phyloP scores from a whole-genome alignment of 2,329 filamentous ascomycete genomes.

The Venturia pyrina region DNA sequence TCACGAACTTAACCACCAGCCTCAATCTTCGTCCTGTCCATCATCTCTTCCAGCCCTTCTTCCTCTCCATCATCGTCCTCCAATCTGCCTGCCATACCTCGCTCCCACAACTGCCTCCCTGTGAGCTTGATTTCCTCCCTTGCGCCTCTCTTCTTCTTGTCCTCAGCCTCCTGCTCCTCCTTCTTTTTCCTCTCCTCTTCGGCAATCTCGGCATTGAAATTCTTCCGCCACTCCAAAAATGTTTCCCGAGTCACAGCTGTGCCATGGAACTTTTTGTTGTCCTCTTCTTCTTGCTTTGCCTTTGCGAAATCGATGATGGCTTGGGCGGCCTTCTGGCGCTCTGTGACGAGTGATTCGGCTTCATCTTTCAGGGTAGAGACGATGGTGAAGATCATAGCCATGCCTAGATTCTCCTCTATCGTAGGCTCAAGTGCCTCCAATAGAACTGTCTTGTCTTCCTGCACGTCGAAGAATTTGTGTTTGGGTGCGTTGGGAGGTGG shows the following conservation, averaged over 20 bases:
- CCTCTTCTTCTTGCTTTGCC: conserved; percentile 67
- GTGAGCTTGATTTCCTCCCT: conserved; percentile 72
- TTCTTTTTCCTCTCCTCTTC: conserved; percentile 49
- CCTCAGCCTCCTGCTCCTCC: conserved; percentile 62
- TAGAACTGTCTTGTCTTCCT: conserved; percentile 66
- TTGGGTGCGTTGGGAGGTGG: conserved; percentile 59
- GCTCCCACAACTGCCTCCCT: conserved; percentile 42
- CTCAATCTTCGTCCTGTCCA: conserved; percentile 33
- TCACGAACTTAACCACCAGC: conserved; percentile 23
- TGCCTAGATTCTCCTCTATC: conserved; percentile 87
- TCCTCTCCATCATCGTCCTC: conserved; percentile 56
- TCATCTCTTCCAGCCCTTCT: conserved; percentile 38
- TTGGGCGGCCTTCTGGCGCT: conserved; percentile 57
- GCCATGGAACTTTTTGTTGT: conserved; percentile 95
- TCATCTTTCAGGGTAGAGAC: conserved; percentile 79
- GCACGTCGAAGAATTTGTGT: conserved; percentile 67
- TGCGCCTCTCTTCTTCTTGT: conserved; percentile 38
- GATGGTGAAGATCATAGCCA: conserved; percentile 95
- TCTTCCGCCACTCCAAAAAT: conserved; percentile 73
- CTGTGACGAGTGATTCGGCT: conserved; percentile 73
- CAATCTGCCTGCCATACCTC: conserved; percentile 48
- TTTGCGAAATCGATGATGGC: conserved; percentile 42
- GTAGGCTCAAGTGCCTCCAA: conserved; percentile 61
- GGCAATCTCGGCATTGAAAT: conserved; percentile 70
- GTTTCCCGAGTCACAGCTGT: conserved; percentile 77